Evolutionary conservation across 495 filamentous ascomycete species (phyloP).

Genomic region (Penicillium riverlandense): DNA sequence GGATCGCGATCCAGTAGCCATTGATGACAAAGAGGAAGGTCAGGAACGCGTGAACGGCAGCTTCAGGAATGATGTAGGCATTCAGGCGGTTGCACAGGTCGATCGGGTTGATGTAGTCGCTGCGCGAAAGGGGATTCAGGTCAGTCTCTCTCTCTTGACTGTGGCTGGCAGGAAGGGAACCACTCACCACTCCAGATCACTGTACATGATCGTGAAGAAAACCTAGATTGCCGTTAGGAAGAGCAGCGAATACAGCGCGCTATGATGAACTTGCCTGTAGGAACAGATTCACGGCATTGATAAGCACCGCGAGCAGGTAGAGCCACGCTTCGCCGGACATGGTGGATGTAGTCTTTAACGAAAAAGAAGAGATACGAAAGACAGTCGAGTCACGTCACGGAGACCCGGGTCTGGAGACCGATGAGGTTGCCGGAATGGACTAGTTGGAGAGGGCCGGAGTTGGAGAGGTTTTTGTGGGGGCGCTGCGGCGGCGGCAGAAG

Average conservation of each 20-base stretch:
- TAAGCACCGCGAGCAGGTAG: slow-evolving; percentile 95
- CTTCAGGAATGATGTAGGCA: slow-evolving; percentile 98
- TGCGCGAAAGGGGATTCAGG: slow-evolving; percentile 25
- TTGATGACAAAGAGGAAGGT: slow-evolving; percentile 95
- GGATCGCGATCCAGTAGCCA: slow-evolving; percentile 92
- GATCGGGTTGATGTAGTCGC: slow-evolving; percentile 99
- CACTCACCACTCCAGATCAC: slow-evolving; percentile 91
- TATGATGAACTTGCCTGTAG: slow-evolving; percentile 27
- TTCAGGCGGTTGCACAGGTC: slow-evolving; percentile 99
- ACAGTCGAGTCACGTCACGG: too few relatives aligned
- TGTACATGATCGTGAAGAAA: slow-evolving; percentile 99
- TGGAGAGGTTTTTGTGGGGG: slow-evolving; percentile 22
- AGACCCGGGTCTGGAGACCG: not conserved
- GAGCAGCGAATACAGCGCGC: too few relatives aligned
- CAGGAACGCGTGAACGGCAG: slow-evolving; percentile 90
- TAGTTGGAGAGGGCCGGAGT: slow-evolving; percentile 12
- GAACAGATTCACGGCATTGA: slow-evolving; percentile 99
- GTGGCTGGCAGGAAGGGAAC: not conserved
- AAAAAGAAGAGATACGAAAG: not conserved
- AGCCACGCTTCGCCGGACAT: slow-evolving; percentile 99
- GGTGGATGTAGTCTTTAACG: slow-evolving; percentile 8
- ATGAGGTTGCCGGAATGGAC: not conserved
- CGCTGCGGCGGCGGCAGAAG: slow-evolving; percentile 8
- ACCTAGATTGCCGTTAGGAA: slow-evolving; percentile 50
- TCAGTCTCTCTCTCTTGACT: slow-evolving; percentile 8